Percentiles rank a stretch among this genome's conserved stretches.
Conservation (phyloP, 305 asterid genomes). For the Fraxinus angustifolia region DNA sequence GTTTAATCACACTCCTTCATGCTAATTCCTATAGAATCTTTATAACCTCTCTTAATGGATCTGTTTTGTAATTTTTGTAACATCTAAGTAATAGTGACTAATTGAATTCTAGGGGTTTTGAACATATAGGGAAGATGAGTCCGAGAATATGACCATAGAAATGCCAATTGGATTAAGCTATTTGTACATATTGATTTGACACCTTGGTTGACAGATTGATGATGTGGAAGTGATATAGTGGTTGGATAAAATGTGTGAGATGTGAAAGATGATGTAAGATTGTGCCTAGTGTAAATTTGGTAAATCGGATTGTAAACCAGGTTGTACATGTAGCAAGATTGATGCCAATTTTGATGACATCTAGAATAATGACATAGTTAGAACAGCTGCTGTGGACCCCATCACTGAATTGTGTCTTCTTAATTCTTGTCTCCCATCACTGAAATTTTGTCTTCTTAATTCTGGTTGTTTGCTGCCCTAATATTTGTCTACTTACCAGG, state of each 20-base stretch:
- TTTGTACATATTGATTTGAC: neutral
- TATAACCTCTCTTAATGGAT: neutral
- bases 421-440: neutral
- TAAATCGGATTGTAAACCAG: no score
- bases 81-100: neutral
- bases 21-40: neutral
- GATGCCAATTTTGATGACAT: neutral
- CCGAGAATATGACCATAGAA: neutral
- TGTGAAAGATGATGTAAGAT: neutral
- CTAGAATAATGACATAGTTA: neutral
- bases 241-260: neutral
- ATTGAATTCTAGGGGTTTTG: neutral
- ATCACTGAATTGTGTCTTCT: neutral
- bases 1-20: neutral
- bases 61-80: neutral
- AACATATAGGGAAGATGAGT: neutral
- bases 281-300: neutral
- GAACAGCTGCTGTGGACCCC: neutral
- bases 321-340: no score
- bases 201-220: neutral
- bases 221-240: neutral
- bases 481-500: neutral
- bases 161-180: neutral
- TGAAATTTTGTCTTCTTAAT: neutral
- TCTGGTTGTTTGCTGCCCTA: no score